Evolutionary conservation across 2,329 filamentous ascomycete species (phyloP).

Genomic region (Microsporum audouinii): DNA sequence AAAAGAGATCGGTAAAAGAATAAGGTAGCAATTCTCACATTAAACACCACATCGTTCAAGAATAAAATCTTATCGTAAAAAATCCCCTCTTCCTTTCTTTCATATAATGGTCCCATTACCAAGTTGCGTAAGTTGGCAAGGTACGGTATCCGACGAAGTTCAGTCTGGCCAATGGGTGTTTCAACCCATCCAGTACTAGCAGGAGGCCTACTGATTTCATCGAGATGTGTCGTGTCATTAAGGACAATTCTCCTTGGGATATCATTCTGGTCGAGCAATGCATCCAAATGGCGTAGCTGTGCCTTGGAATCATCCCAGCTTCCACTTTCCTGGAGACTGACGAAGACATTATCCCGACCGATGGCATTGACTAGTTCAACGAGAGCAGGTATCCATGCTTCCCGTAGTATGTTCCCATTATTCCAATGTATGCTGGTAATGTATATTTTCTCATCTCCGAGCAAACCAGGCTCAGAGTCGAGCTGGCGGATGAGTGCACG

Average conservation of each 20-base stretch:
- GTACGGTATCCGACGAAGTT: slow-evolving; percentile 57
- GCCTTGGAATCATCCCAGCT: slow-evolving; percentile 58
- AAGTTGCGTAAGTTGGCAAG: slow-evolving; percentile 53
- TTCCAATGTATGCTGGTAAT: slow-evolving; percentile 62
- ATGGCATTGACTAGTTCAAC: slow-evolving; percentile 45
- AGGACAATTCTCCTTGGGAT: slow-evolving; percentile 47
- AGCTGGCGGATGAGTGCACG: not conserved
- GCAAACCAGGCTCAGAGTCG: not conserved
- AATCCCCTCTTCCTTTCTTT: slow-evolving; percentile 37
- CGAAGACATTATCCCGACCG: slow-evolving; percentile 54
- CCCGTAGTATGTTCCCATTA: slow-evolving; percentile 47
- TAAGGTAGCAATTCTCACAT: slow-evolving; percentile 18
- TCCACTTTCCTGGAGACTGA: slow-evolving; percentile 58
- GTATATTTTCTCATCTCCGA: slow-evolving; percentile 38
- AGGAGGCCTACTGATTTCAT: slow-evolving; percentile 41
- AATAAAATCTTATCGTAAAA: slow-evolving; percentile 49
- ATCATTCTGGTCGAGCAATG: slow-evolving; percentile 40
- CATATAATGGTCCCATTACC: slow-evolving; percentile 46
- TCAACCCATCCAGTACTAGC: slow-evolving; percentile 51
- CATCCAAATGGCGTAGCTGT: slow-evolving; percentile 47
- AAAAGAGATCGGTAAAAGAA: no score
- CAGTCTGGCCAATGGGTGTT: slow-evolving; percentile 43
- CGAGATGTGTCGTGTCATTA: slow-evolving; percentile 48
- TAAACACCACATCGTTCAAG: slow-evolving; percentile 40
- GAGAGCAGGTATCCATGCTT: slow-evolving; percentile 53